Base-by-base conservation (phyloP, 116 monocot species). In the Zostera marina region DNA sequence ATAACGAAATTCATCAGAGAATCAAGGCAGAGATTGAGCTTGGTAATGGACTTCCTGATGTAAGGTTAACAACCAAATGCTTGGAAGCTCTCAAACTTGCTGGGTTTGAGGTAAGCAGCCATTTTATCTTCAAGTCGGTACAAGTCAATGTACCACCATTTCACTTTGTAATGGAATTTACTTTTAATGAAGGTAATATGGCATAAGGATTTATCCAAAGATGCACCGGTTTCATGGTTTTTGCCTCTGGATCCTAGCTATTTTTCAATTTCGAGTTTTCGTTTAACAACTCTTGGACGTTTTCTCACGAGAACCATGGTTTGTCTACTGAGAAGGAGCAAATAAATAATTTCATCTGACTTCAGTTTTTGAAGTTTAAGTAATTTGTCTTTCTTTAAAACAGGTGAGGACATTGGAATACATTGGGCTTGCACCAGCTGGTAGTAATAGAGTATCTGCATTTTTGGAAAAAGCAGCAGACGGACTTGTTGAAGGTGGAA, bases 381-480 rank as follows among this genome's bases (percentile, higher is more conserved):
- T 54, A 11, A 54, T 25, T 54, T 54, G 10, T 32, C 40, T 51
- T 11, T 43, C 54, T 69, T 20, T 22, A 20, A 46, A 73, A 26
- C 32, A 98, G 98, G 90, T 98, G n/a, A 85, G 77, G 54, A 56
- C 78, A 54, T 45, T 98, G 48, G 98, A 98, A 54, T 80, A 24
- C 49, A 52, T 86, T 7, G 68, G 90, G 20, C 65, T 98, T 60
- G 90, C 98, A 24, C 98, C 98, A 21, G 68, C 76, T 44, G 98
- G 98, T 56, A 98, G 98, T 47, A 53, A 72, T 6, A 85, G 98
- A 57, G 98, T 98, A 10, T 83, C 86, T 3, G 72, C 85, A n/a
- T 98, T 98, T 54, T 70, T 98, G 23, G 98, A 98, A 72, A 89
- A 81, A 68, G 98, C 90, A 45, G 90, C 98, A 43, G 90, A 90